Evolutionary conservation across 352 stramenopile species (phyloP).

Genomic region (Phytophthora idaei): DNA sequence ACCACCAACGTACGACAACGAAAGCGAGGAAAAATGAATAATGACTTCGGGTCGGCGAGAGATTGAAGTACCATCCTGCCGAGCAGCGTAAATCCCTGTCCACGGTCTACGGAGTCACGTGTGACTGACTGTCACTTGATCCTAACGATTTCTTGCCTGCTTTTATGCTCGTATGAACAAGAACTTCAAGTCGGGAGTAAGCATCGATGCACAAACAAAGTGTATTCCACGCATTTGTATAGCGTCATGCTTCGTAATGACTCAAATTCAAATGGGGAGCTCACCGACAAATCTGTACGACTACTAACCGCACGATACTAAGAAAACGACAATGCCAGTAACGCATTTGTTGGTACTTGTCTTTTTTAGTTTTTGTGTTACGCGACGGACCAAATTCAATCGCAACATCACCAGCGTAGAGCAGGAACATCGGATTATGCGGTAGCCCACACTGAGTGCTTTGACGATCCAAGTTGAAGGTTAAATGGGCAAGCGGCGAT

Average conservation of each 20-base stretch:
- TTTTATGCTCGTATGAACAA: too few species aligned
- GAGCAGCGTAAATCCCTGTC: not conserved
- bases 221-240: too few species aligned
- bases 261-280: too few species aligned
- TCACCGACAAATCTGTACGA: too few species aligned
- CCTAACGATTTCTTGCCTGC: too few species aligned
- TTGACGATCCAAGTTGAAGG: not conserved
- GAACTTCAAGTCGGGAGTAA: too few species aligned
- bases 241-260: too few species aligned
- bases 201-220: too few species aligned
- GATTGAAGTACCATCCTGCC: too few species aligned
- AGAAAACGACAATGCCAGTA: not conserved
- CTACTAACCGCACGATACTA: too few species aligned
- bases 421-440: slow-evolving; percentile 1
- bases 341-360: not conserved
- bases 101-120: not conserved
- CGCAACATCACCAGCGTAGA: not conserved
- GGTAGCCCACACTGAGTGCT: not conserved
- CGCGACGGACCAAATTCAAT: not conserved
- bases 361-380: not conserved
- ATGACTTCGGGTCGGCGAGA: not conserved
- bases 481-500: not conserved
- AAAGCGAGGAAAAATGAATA: not conserved
- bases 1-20: too few species aligned
- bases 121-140: too few species aligned